phyloP scores from a whole-genome alignment of 1,139 yeast species.

The Casaregolazyma suthepensis region DNA sequence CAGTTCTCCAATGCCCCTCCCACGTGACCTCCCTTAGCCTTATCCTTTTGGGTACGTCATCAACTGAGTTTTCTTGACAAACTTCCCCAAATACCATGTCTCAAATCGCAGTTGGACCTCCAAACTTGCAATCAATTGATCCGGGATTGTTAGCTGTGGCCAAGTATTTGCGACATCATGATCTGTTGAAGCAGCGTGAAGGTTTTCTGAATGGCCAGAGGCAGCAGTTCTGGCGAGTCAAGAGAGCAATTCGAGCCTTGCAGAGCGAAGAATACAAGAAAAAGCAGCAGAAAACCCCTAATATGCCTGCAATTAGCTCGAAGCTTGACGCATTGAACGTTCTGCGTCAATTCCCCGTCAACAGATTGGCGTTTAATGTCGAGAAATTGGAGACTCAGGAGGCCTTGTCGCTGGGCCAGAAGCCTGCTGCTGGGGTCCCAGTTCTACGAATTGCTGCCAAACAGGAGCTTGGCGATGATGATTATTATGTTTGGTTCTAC shows the following conservation, averaged over 20 bases:
- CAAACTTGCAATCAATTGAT: constrained; percentile 30
- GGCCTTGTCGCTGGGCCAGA: constrained; percentile 53
- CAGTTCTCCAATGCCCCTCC: no score
- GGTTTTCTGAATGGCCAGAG: constrained; percentile 68
- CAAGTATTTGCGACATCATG: constrained; percentile 58
- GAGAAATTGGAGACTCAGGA: constrained; percentile 57
- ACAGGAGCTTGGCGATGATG: constrained; percentile 71
- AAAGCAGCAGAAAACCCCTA: constrained; percentile 48
- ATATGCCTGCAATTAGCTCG: constrained; percentile 51
- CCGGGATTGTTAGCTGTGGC: constrained; percentile 60
- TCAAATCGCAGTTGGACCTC: constrained; percentile 30
- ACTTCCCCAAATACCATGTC: constrained; percentile 4
- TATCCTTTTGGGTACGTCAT: constrained; percentile 6
- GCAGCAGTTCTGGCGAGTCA: constrained; percentile 74
- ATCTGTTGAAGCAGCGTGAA: constrained; percentile 65
- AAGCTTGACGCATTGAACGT: constrained; percentile 56
- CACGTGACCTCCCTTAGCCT: not conserved
- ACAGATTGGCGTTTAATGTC: constrained; percentile 66
- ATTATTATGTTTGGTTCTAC: constrained; percentile 82
- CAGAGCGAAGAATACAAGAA: constrained; percentile 63
- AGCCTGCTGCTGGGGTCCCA: constrained; percentile 74
- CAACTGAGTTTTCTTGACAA: not conserved
- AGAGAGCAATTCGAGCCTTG: constrained; percentile 76
- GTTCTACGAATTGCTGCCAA: constrained; percentile 58
- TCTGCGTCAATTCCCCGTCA: constrained; percentile 63